Evolutionary conservation across 768 basidiomycete genomes (phyloP), one percentile per base, ranked within the genome.

Genomic region (Pisolithus sp.): DNA sequence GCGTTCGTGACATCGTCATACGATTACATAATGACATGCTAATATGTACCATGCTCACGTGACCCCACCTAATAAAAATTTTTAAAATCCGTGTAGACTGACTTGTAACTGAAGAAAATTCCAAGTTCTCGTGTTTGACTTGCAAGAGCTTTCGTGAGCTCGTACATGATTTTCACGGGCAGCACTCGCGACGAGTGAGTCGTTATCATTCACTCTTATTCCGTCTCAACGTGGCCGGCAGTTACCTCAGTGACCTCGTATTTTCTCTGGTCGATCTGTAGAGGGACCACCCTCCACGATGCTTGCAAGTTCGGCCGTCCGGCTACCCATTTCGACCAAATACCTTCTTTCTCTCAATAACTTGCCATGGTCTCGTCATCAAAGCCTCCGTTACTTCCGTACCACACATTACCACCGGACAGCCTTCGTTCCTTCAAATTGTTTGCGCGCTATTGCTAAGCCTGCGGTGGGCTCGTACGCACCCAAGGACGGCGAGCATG

Each of bases 401-500:
- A 68, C 75, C 34, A 70, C 72, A 41, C 68, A 67, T 55, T 57
- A 69, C 62, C 64, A 66, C 65, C 59, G 63, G 7, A 56, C 62
- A 31, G 13, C 56, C 2, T 70, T 77, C 43, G 62, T 68, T 5
- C 77, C 80, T 40, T 79, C 84, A 17, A 73, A 70, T 50, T 72
- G 77, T 53, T 66, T 80, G 53, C 77, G 77, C 54, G 86, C 88
- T 17, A 76, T 87, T 51, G 87, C 88, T 37, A 81, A 80, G 13
- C 85, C 86, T 41, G 86, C 85, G 5, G 86, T 89, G 15, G 86
- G 86, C 50, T 76, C 79, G 17, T 89, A 85, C 62, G 67, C 62
- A 26, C 79, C 78, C 43, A 81, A 84, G 57, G 79, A 84, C 44
- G 66, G 67, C 28, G 85, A 89, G 61, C 83, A 85, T 58, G 86